Conservation (phyloP, 23 red algal genomes). For the Chondrus crispus region DNA sequence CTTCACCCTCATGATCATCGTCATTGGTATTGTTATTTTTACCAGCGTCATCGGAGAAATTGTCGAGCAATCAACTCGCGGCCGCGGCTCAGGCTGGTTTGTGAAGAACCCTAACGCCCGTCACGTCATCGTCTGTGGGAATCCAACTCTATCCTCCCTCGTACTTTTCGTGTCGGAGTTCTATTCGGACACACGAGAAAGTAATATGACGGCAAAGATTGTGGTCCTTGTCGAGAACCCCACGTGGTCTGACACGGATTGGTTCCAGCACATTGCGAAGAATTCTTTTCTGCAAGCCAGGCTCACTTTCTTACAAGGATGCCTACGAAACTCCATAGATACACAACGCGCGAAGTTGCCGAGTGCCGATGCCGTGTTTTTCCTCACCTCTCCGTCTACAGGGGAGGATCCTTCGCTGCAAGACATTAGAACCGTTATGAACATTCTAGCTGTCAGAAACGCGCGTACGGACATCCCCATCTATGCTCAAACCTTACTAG, state of each 20-base stretch:
- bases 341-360: slow-evolving; percentile 37
- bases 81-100: slow-evolving; percentile 59
- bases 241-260: slow-evolving; percentile 69
- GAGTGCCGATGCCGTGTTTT: slow-evolving; percentile 60
- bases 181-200: slow-evolving; percentile 49
- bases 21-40: slow-evolving; percentile 75
- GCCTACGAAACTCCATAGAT: slow-evolving; percentile 24
- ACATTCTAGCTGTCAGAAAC: slow-evolving; percentile 61
- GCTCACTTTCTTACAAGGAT: slow-evolving; percentile 42
- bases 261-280: slow-evolving; percentile 55
- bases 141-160: slow-evolving; percentile 57
- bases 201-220: slow-evolving; percentile 60
- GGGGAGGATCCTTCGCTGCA: slow-evolving; percentile 24
- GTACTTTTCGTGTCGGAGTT: slow-evolving; percentile 67
- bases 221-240: slow-evolving; percentile 60
- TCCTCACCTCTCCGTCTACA: slow-evolving; percentile 44
- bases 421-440: slow-evolving; percentile 58
- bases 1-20: slow-evolving; percentile 68
- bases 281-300: slow-evolving; percentile 52
- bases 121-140: slow-evolving; percentile 72
- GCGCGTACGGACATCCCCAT: slow-evolving; percentile 63
- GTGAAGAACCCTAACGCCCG: slow-evolving; percentile 56
- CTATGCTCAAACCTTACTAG: slow-evolving; percentile 57
- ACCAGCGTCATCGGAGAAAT: slow-evolving; percentile 38
- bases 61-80: slow-evolving; percentile 40